Percentiles rank a stretch among this genome's conserved stretches.
These are phyloP conservation scores for Andrographis paniculata DNA, from an alignment of 305 asterid species.

Conservation along the genomic window DNA sequence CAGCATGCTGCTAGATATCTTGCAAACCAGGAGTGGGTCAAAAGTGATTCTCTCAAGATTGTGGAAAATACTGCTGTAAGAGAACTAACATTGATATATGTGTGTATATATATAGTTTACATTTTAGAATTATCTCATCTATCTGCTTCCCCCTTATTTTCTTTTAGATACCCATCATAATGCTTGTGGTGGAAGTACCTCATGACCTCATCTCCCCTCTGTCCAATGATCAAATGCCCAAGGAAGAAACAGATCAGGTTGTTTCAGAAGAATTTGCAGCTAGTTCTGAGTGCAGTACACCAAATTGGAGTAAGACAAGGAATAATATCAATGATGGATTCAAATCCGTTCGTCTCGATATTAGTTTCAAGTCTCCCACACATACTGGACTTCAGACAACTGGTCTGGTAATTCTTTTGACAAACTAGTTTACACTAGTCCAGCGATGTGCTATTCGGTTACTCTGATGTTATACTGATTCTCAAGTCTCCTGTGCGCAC, in stretches of 20 bases:
- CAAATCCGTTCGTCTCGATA: constrained; percentile 86
- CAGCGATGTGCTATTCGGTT: constrained; percentile 19
- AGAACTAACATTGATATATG: constrained; percentile 13
- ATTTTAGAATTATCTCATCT: not conserved
- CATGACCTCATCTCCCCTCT: constrained; percentile 54
- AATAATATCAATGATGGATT: constrained; percentile 42
- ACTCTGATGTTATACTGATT: constrained; percentile 12
- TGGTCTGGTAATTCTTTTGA: constrained; percentile 70
- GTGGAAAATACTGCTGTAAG: constrained; percentile 99
- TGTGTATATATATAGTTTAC: constrained; percentile 1
- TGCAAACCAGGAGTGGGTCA: constrained; percentile 99
- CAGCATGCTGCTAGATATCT: constrained; percentile 99
- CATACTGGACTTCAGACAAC: constrained; percentile 98
- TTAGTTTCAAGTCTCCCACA: constrained; percentile 93
- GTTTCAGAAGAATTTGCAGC: constrained; percentile 42
- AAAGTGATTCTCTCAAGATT: constrained; percentile 99
- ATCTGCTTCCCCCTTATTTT: constrained; percentile 10
- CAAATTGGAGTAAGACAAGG: constrained; percentile 34
- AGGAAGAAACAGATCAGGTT: constrained; percentile 39
- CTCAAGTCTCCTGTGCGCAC: no score
- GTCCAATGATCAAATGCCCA: constrained; percentile 40
- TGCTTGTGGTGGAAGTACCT: constrained; percentile 99
- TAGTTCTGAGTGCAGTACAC: constrained; percentile 37
- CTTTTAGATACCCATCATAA: constrained; percentile 90
- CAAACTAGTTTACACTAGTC: no score